Conservation (phyloP, 176 grass and related monocot genomes). For the Alopecurus myosuroides region DNA sequence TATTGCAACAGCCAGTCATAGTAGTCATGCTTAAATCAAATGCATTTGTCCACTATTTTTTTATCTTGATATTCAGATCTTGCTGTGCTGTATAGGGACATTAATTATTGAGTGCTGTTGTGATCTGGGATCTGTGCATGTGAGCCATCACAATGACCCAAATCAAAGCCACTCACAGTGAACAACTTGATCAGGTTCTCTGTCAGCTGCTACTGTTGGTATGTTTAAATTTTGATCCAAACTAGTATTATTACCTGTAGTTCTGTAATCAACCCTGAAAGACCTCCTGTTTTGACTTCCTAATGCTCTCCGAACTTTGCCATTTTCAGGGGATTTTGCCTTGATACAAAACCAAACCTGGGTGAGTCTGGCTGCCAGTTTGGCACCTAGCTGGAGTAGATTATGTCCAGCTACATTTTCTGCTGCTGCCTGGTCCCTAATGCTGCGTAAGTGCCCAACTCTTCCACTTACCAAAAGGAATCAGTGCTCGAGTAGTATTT, state of each 20-base stretch:
- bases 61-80: neutral
- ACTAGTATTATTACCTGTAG: neutral
- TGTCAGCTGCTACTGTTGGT: neutral
- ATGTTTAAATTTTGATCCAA: neutral
- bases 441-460: neutral
- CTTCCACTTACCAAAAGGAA: neutral
- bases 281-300: neutral
- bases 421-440: neutral
- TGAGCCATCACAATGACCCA: neutral
- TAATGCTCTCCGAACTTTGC: neutral
- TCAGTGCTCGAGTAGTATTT: neutral
- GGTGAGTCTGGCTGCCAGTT: neutral
- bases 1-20: neutral
- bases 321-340: neutral
- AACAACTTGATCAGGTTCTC: neutral
- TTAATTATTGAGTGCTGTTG: neutral
- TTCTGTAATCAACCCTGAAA: neutral
- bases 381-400: neutral
- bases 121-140: slow-evolving; percentile 13
- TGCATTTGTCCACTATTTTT: neutral
- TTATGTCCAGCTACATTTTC: neutral
- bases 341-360: neutral
- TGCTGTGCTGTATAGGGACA: neutral
- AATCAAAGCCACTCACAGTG: neutral
- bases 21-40: neutral